phyloP scores from a whole-genome alignment of 164 flowering plant genomes.

The Chimonanthus praecox region DNA sequence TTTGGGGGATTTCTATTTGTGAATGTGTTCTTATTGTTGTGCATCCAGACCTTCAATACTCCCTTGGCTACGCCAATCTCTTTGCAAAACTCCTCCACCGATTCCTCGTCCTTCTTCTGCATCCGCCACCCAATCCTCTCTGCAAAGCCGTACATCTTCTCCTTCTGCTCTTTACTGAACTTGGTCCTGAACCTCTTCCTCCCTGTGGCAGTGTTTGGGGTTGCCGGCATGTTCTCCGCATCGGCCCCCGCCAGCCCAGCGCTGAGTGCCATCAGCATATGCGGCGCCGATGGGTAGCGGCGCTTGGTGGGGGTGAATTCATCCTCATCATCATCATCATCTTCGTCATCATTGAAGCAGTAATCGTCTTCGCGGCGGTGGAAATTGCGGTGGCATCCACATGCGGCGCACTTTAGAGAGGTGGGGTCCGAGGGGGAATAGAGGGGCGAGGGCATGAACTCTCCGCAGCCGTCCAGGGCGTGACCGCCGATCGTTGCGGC shows the following conservation, averaged over 20 bases:
- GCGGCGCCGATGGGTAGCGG: slow-evolving; percentile 40
- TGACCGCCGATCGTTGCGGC: slow-evolving; percentile 53
- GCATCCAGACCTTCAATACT: slow-evolving; percentile 89
- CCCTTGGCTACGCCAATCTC: slow-evolving; percentile 52
- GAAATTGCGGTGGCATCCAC: slow-evolving; percentile 68
- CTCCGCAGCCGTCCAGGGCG: slow-evolving; percentile 56
- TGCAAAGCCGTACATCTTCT: slow-evolving; percentile 53
- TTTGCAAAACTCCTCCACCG: slow-evolving; percentile 53
- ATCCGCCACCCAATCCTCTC: slow-evolving; percentile 73
- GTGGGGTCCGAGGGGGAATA: slow-evolving; percentile 31
- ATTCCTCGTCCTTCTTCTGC: slow-evolving; percentile 47
- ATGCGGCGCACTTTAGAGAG: slow-evolving; percentile 53
- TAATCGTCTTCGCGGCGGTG: slow-evolving; percentile 47
- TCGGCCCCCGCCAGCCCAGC: slow-evolving; percentile 8
- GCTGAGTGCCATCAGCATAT: slow-evolving; percentile 53
- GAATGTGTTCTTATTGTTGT: slow-evolving; percentile 55
- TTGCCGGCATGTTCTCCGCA: neutral
- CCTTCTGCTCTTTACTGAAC: slow-evolving; percentile 73
- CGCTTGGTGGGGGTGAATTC: slow-evolving; percentile 8
- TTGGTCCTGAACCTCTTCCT: slow-evolving; percentile 68
- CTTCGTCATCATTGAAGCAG: neutral
- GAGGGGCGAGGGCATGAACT: slow-evolving; percentile 46
- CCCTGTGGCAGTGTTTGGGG: slow-evolving; percentile 8
- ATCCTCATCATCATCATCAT: neutral
- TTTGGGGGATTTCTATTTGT: slow-evolving; percentile 21